A percentile compares a stretch with the other conserved stretches of the same genome.
These are phyloP conservation scores for Cyberlindnera samutprakarnensis DNA, from an alignment of 805 yeast genomes.

Conservation along the genomic window DNA sequence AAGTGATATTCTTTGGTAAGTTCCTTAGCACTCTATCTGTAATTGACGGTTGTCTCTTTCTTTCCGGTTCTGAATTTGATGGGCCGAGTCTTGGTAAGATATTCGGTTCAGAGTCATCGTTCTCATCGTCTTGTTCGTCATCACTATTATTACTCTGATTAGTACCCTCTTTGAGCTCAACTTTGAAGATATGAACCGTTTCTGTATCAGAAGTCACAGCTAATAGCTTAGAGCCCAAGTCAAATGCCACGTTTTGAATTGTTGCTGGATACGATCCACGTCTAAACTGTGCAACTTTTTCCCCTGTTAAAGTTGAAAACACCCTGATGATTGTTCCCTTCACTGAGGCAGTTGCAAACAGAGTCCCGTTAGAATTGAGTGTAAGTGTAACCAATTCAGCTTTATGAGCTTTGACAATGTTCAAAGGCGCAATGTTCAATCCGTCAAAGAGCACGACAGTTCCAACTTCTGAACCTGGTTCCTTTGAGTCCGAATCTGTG, in stretches of 20 bases:
- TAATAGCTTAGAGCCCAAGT: conserved; percentile 39
- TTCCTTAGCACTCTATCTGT: conserved; percentile 19
- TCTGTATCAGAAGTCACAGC: conserved; percentile 57
- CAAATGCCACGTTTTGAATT: conserved; percentile 46
- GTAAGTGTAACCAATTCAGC: conserved; percentile 61
- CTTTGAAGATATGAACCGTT: conserved; percentile 57
- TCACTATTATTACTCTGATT: conserved; percentile 1
- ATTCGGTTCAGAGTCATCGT: conserved; percentile 9
- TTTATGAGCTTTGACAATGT: conserved; percentile 82
- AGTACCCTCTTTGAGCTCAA: conserved; percentile 14
- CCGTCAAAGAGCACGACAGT: conserved; percentile 73
- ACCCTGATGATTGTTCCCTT: conserved; percentile 89
- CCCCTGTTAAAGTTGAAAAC: conserved; percentile 52
- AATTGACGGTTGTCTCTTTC: conserved; percentile 15
- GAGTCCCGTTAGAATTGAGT: conserved; percentile 65
- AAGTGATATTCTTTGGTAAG: conserved; percentile 27
- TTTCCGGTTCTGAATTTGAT: neutral
- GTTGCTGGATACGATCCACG: conserved; percentile 66
- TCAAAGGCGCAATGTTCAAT: conserved; percentile 61
- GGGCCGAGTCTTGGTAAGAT: conserved; percentile 9
- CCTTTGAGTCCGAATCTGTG: neutral
- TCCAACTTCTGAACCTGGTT: conserved; percentile 8
- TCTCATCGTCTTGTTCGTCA: conserved; percentile 4
- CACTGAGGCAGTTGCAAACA: conserved; percentile 82
- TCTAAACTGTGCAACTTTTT: conserved; percentile 62